Evolutionary conservation across 345 rosid species (phyloP), one percentile per base, ranked within the genome.

Genomic region (Ceriops decandra): DNA sequence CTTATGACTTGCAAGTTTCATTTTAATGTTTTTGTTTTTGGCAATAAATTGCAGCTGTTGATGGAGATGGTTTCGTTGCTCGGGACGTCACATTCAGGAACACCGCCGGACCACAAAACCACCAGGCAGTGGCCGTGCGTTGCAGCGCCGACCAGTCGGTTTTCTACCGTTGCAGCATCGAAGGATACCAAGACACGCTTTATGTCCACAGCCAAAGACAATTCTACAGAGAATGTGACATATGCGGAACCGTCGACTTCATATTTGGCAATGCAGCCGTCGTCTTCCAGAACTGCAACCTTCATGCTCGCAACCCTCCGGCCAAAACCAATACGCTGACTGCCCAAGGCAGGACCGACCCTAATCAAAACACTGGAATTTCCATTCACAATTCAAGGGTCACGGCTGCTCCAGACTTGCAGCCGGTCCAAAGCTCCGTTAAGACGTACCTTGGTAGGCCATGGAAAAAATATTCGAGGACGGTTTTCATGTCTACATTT

Each of bases 61-160:
- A 73, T 4, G 93, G 89, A 61, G 83, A 70, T 0, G 78, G 80
- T 6, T 89, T 89, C 59, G 79, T 89, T 7, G 90, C 90, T 27
- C 83, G 86, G 7, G 87, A 75, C 77, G 82, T 89, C 62, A 85
- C 88, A 2, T 78, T 89, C 66, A 56, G 77, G 54, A 89, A 89
- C 87, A 85, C 77, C 0, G 91, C 95, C 16, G 95, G 95, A 9
- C 78, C 91, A 0, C 60, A 63, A 6, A 72, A 77, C 47, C 84
- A 80, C 33, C 91, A 89, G 67, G 95, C 95, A 17, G 95, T 89
- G 51, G 95, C 95, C 0, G 80, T 89, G 1, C 82, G 88, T 0
- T 83, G 85, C 33, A 84, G 87, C 61, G 81, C 88, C 0, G 86
- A 83, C 58, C 81, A 76, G 5, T 80, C 84, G 0, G 82, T 80